phyloP scores from a whole-genome alignment of 768 basidiomycete species.

The Gyrodon lividus region DNA sequence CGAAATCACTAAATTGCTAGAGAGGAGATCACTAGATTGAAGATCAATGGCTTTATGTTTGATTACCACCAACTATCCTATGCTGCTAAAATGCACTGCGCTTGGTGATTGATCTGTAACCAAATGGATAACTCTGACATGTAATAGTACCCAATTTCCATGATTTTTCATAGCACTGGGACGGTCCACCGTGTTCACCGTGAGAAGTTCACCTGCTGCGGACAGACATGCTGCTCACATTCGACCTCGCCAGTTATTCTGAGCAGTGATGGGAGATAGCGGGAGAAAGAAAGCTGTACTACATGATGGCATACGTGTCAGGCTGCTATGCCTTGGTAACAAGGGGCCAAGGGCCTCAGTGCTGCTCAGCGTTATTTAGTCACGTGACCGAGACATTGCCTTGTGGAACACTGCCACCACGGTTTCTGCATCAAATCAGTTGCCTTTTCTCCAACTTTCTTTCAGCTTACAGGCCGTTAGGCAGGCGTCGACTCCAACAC shows the following conservation, averaged over 20 bases:
- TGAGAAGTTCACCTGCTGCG: too few species aligned
- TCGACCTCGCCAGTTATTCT: too few species aligned
- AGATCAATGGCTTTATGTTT: background rate
- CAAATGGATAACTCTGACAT: background rate
- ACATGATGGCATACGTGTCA: background rate
- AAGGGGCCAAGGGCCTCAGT: too few species aligned
- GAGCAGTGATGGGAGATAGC: background rate
- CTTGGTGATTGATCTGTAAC: background rate
- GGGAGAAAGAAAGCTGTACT: background rate
- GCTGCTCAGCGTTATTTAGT: too few species aligned
- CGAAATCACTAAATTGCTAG: constrained; percentile 77
- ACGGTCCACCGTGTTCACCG: too few species aligned
- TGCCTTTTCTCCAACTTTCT: constrained; percentile 11
- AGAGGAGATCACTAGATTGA: constrained; percentile 68
- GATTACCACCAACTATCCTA: background rate
- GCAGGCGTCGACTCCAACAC: background rate
- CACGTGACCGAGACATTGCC: constrained; percentile 23
- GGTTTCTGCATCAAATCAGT: constrained; percentile 2
- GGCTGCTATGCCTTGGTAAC: too few species aligned
- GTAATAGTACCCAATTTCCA: too few species aligned
- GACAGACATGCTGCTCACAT: too few species aligned
- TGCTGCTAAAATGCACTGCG: background rate
- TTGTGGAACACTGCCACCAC: constrained; percentile 19
- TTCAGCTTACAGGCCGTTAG: constrained; percentile 2
- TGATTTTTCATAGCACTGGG: too few species aligned